Base-by-base conservation (phyloP, 805 yeast species). In the Lachancea fermentati region DNA sequence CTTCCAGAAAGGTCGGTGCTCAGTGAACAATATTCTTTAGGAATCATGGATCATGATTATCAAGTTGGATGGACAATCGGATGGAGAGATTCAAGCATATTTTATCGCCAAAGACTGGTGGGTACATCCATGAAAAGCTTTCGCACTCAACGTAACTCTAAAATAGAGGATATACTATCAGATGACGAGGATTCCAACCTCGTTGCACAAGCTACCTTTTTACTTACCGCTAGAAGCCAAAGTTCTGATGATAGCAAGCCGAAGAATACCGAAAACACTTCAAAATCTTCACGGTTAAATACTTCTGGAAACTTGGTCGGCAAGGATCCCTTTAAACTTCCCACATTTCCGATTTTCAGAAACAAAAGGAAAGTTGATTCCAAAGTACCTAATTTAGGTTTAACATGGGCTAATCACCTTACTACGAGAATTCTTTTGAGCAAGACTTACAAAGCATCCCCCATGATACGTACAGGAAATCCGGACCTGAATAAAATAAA, bases 21-120 rank as follows among this genome's bases (percentile, higher is more conserved):
- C 5, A 18, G 14, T 17, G 49, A 45, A 26, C 22, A 48, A 4
- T 30, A 36, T 4, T 39, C 32, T n/a, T 49, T 49, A 12, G 50
- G 47, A 29, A 51, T 56, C n/a, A 53, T 48, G 48, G 69, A 56
- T 30, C 62, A 72, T 36, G 83, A 81, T 41, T 76, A 78, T 52
- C 95, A 87, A 54, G 51, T 79, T 14, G 85, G 89, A 5, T 78
- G 82, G 73, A 64, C 77, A 33, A 71, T 78, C 15, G 96, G 95
- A 1, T 87, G 95, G 95, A 79, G 76, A 45, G 65, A 66, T 42
- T 59, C 62, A 1, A 55, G 63, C 14, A 66, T 71, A 16, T 35
- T 49, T 30, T 49, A 55, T 35, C 51, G 65, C 22, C 68, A 65
- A 32, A 45, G 32, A 14, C 24, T 17, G 32, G 25, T 19, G 6